Evolutionary conservation across 2,329 filamentous ascomycete species (phyloP), one percentile per base, ranked within the genome.

Genomic region (Fusarium sp.): DNA sequence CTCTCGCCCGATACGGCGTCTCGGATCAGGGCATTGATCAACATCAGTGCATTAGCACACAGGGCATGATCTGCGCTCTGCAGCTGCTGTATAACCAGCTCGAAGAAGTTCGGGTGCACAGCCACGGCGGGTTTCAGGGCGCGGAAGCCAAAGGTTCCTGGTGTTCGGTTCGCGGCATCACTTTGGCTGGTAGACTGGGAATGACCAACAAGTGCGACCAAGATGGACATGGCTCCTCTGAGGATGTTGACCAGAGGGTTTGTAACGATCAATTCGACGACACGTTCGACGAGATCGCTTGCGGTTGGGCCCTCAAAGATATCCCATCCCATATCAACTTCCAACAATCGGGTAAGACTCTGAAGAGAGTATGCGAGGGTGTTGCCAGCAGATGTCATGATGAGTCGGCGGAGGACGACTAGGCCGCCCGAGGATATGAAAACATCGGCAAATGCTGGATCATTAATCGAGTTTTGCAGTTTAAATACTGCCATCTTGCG

Each of bases 401-500:
- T 94, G 60, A 98, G 87, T 63, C 93, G 91, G 59, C 94, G 90
- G 77, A 99, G 85, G 74, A 95, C 91, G 74, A 91, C 87, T 73
- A 98, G 87, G 8, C 96, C 96, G 63, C 94, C 94, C 55, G 94
- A 93, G 57, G 92, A 91, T 70, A 98, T 97, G 84, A 99, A 99
- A 76, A 97, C 91, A 81, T 98, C 96, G 78, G 96, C 96, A 81
- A 98, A 98, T 56, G 94, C 93, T 31, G 95, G 95, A 83, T 99
- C 96, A 80, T 95, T 95, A 82, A 99, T 97, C 70, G 94, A 94
- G 72, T 90, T 92, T 83, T 99, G 96, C 73, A 99, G 90, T 85
- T 98, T 98, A 89, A 99, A 99, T 69, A 97, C 96, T 68, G 96
- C 96, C 94, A 98, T 98, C 83, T 99, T 99, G 79, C 95, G 94